A percentile compares a stretch with the other conserved stretches of the same genome.
Evolutionary conservation across 2,329 filamentous ascomycete species (phyloP).

Genomic region (Talaromyces sp.): DNA sequence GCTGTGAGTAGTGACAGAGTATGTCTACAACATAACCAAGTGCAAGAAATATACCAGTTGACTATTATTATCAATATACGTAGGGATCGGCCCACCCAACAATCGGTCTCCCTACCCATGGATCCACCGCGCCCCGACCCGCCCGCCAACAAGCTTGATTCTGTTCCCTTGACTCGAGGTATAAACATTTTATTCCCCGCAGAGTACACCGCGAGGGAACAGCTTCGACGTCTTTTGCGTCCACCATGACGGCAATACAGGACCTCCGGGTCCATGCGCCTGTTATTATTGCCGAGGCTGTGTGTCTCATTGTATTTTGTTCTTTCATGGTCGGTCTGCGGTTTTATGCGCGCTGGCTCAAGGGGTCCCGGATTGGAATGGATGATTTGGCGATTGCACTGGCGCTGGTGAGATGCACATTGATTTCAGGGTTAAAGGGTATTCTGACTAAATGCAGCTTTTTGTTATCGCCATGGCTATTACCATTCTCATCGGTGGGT

Average conservation of each 20-base stretch:
- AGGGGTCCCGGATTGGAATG: neutral
- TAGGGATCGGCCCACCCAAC: too few species aligned
- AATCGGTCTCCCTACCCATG: too few species aligned
- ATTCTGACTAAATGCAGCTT: neutral
- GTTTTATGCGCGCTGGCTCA: neutral
- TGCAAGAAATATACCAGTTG: too few species aligned
- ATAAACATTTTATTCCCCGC: too few species aligned
- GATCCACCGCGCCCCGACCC: too few species aligned
- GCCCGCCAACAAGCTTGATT: too few species aligned
- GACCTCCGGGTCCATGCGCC: neutral
- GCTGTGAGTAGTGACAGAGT: too few species aligned
- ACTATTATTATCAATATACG: too few species aligned
- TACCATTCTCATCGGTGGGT: neutral
- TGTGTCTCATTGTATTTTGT: neutral
- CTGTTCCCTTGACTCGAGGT: too few species aligned
- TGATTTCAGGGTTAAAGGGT: too few species aligned
- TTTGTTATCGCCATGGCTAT: conserved; percentile 4
- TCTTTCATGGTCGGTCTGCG: neutral
- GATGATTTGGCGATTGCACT: neutral
- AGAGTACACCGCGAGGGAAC: too few species aligned
- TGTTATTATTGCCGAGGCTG: neutral
- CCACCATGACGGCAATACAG: neutral
- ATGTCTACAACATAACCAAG: too few species aligned
- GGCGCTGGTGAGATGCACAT: neutral
- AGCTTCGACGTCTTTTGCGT: neutral